Evolutionary conservation across 2,329 filamentous ascomycete species (phyloP).

Genomic region (Fusarium succisae): DNA sequence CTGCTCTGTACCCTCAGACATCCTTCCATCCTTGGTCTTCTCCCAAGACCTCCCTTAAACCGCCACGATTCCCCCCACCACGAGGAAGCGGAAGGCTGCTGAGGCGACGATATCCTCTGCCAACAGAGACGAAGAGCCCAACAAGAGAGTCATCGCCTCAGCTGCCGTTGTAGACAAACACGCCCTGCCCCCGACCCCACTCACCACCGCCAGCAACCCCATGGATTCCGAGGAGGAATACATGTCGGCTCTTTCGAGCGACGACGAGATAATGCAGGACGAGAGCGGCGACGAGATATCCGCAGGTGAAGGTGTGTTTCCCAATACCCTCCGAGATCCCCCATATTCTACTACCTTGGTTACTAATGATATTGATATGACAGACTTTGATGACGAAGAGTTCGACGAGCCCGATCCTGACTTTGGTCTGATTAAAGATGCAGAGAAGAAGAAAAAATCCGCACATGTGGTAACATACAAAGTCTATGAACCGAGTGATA

Average conservation of each 20-base stretch:
- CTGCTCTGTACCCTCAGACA: slow-evolving; percentile 27
- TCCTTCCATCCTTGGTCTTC: slow-evolving; percentile 10
- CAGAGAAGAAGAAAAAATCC: slow-evolving; percentile 75
- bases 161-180: slow-evolving; percentile 50
- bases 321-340: slow-evolving; percentile 3
- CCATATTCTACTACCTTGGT: slow-evolving; percentile 1
- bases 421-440: slow-evolving; percentile 66
- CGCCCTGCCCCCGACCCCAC: slow-evolving; percentile 66
- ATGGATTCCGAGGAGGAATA: slow-evolving; percentile 99
- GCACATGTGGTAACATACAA: slow-evolving; percentile 87
- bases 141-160: slow-evolving; percentile 68
- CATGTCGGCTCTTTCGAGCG: slow-evolving; percentile 82
- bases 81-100: slow-evolving; percentile 71
- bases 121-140: slow-evolving; percentile 53
- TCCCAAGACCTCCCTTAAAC: slow-evolving; percentile 32
- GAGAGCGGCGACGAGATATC: slow-evolving; percentile 79
- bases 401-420: slow-evolving; percentile 67
- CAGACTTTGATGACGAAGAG: slow-evolving; percentile 68
- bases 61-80: slow-evolving; percentile 68
- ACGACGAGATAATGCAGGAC: slow-evolving; percentile 77
- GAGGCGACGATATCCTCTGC: slow-evolving; percentile 67
- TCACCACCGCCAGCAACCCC: slow-evolving; percentile 63
- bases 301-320: slow-evolving; percentile 57
- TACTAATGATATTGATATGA: slow-evolving; percentile 21
- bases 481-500: slow-evolving; percentile 81